A percentile compares a stretch with the other conserved stretches of the same genome.
These are phyloP conservation scores for Debaryomycetaceae sp. DNA, from an alignment of 1,139 yeast genomes.

Conservation along the genomic window DNA sequence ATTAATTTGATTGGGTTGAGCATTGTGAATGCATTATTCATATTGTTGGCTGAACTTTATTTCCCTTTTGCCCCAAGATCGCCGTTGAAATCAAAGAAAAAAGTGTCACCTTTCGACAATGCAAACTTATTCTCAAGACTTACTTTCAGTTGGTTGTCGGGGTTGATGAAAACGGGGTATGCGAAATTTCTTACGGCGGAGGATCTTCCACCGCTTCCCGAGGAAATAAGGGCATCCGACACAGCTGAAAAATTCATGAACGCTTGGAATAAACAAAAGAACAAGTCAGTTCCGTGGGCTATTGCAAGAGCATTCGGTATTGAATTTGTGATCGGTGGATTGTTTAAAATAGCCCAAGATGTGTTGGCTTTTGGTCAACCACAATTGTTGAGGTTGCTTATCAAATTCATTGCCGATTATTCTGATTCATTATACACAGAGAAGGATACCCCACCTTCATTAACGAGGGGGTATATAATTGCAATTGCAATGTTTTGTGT, in stretches of 20 bases:
- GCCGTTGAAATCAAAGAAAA: constrained; percentile 37
- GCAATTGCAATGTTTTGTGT: constrained; percentile 81
- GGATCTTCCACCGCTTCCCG: constrained; percentile 82
- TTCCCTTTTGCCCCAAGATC: constrained; percentile 42
- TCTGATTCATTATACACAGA: constrained; percentile 31
- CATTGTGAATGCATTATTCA: constrained; percentile 45
- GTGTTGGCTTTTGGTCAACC: constrained; percentile 84
- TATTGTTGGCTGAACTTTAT: constrained; percentile 53
- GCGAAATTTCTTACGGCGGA: constrained; percentile 64
- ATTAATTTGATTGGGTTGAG: constrained; percentile 46
- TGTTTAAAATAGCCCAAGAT: constrained; percentile 80
- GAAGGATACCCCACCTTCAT: constrained; percentile 45
- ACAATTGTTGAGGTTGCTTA: constrained; percentile 70
- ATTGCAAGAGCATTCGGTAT: constrained; percentile 67
- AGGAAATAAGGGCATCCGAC: constrained; percentile 51
- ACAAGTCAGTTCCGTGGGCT: constrained; percentile 68
- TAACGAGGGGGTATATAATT: constrained; percentile 79
- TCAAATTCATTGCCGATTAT: constrained; percentile 80
- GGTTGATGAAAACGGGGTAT: constrained; percentile 83
- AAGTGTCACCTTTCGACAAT: constrained; percentile 61
- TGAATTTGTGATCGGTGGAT: constrained; percentile 65
- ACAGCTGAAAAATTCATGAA: constrained; percentile 49
- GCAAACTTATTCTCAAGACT: constrained; percentile 81
- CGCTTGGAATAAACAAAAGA: constrained; percentile 54
- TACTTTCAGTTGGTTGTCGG: constrained; percentile 91